Conservation (phyloP, 192 early-diverging fungal species). For the Coemansia sp. region DNA sequence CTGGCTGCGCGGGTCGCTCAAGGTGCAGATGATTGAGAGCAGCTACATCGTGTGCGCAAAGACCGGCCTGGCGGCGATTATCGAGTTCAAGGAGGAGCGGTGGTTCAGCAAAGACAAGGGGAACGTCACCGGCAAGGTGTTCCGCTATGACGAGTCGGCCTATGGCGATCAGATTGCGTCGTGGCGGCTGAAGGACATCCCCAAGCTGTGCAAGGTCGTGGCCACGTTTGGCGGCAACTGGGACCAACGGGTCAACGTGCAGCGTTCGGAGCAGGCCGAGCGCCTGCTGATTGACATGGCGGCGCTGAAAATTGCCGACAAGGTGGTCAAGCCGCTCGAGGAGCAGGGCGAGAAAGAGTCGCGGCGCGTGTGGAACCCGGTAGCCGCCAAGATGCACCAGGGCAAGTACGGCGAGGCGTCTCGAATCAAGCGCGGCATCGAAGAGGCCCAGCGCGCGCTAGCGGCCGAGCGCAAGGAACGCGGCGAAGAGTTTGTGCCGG, state of each 20-base stretch:
- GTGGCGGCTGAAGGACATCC: constrained; percentile 57
- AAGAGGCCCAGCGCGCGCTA: constrained; percentile 60
- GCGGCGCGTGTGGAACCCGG: constrained; percentile 58
- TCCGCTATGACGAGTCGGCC: constrained; percentile 55
- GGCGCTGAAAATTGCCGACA: constrained; percentile 45
- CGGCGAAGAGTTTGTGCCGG: constrained; percentile 52
- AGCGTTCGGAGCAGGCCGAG: constrained; percentile 5
- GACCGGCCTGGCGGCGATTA: constrained; percentile 56
- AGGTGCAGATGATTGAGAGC: constrained; percentile 58
- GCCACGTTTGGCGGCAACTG: constrained; percentile 62
- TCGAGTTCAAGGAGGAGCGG: constrained; percentile 73
- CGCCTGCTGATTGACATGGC: constrained; percentile 56
- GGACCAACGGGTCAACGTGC: constrained; percentile 57
- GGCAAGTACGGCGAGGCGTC: constrained; percentile 61
- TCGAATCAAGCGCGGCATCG: constrained; percentile 60
- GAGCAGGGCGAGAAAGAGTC: constrained; percentile 64
- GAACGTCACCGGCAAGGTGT: constrained; percentile 64
- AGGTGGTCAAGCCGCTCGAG: constrained; percentile 54
- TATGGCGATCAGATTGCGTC: constrained; percentile 24
- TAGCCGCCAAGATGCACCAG: constrained; percentile 56
- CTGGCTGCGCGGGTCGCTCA: constrained; percentile 62
- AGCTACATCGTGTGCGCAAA: constrained; percentile 62
- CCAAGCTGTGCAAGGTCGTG: constrained; percentile 49
- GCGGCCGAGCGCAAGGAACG: constrained; percentile 51
- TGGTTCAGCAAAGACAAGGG: constrained; percentile 66